Evolutionary conservation across 257 asterid species (phyloP), one percentile per base, ranked within the genome.

Genomic region (Mitragyna speciosa): DNA sequence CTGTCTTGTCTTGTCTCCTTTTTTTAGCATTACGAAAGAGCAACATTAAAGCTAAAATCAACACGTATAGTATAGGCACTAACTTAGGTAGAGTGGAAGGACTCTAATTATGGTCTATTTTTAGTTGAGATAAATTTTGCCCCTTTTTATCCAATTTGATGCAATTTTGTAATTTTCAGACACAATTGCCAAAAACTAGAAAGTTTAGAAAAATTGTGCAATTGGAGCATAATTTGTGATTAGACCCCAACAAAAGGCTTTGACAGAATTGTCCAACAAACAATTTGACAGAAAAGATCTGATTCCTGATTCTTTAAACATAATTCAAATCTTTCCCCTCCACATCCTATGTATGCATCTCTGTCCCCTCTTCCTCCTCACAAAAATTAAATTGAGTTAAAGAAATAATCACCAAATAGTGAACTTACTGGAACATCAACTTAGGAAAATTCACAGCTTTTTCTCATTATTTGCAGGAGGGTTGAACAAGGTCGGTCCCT

Each of bases 401-500:
- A n/a, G n/a, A 58, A 75, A 75, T 52, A 69, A 7, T 52, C 14
- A 7, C 19, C 28, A 47, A 24, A 14, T 24, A 45, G 0, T 19
- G 51, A 73, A 31, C 7, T 51, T 74, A 31, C 71, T 75, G 71
- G 41, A 75, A 31, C 51, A 19, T 49, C 24, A 73, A 24, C 28
- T 75, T 75, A 3, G n/a, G n/a, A 47, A 70, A 12, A 39, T 59
- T 75, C 45, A 75, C 79, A 75, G 79, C 14, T 54, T 66, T 67
- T 58, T 56, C 69, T 22, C 66, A 56, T 72, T 71, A 65, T 79
- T 77, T 77, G 80, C 75, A 76, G 75, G 52, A 76, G 82, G 81
- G 54, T 76, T 77, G 78, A 76, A 75, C 83, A 75, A 80, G 76
- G n/a, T n/a, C n/a, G 84, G 84, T 47, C 52, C 83, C 82, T 77